Conservation (phyloP, 2,329 filamentous ascomycete species). For the Aspergillus nomiae region DNA sequence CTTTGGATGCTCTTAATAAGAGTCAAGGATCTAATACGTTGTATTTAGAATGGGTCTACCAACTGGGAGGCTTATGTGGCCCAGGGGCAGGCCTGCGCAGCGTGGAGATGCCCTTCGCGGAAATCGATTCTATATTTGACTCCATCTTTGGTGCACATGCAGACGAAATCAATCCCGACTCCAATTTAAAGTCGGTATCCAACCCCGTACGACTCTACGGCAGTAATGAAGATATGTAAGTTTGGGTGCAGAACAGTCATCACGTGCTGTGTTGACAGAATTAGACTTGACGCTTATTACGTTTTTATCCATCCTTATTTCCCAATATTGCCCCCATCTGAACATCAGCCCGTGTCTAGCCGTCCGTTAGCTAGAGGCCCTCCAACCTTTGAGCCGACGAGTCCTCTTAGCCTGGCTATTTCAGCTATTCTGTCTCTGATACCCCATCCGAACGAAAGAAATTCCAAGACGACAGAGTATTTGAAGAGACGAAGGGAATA, state of each 20-base stretch:
- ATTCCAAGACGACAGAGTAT: slow-evolving; percentile 21
- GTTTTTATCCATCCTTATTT: slow-evolving; percentile 34
- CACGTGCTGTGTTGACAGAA: background rate
- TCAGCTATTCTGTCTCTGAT: slow-evolving; percentile 31
- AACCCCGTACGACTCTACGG: slow-evolving; percentile 46
- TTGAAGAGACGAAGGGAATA: slow-evolving; percentile 24
- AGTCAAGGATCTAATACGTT: background rate
- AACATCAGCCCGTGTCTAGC: slow-evolving; percentile 17
- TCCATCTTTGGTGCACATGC: slow-evolving; percentile 25
- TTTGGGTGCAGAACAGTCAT: background rate
- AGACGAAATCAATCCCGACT: background rate
- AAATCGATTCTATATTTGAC: slow-evolving; percentile 54
- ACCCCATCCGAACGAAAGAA: slow-evolving; percentile 24
- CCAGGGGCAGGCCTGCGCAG: slow-evolving; percentile 53
- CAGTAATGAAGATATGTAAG: slow-evolving; percentile 46
- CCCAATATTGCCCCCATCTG: slow-evolving; percentile 31
- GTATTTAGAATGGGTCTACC: slow-evolving; percentile 21
- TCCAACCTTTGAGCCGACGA: slow-evolving; percentile 21
- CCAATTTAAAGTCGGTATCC: background rate
- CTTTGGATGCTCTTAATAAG: background rate
- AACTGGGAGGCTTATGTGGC: slow-evolving; percentile 35
- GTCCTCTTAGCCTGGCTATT: slow-evolving; percentile 30
- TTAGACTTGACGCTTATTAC: slow-evolving; percentile 34
- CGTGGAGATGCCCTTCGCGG: slow-evolving; percentile 48
- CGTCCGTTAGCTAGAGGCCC: slow-evolving; percentile 12